Conservation (phyloP, 352 stramenopile genomes). For the Plasmopara halstedii region DNA sequence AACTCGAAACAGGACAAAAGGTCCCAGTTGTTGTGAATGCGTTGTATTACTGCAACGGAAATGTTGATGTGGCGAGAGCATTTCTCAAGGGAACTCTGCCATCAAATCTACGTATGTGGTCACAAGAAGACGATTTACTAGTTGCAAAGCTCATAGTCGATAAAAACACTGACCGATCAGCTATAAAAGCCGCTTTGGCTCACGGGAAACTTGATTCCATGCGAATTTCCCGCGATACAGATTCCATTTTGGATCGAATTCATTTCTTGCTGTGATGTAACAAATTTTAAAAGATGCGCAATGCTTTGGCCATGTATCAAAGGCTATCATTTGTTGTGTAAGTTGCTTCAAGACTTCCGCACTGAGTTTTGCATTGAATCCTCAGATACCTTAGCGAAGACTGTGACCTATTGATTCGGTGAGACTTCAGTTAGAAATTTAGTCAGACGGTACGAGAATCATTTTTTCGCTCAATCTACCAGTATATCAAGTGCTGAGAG, state of each 20-base stretch:
- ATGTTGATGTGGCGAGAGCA: slow-evolving; percentile 17
- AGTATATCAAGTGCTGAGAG: too few relatives aligned
- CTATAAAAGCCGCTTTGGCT: slow-evolving; percentile 21
- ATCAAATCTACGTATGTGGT: slow-evolving; percentile 28
- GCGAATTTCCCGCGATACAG: slow-evolving; percentile 22
- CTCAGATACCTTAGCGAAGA: too few relatives aligned
- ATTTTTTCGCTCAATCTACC: too few relatives aligned
- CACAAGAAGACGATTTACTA: slow-evolving; percentile 37
- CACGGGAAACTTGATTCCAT: slow-evolving; percentile 34
- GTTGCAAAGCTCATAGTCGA: slow-evolving; percentile 19
- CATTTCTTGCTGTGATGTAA: slow-evolving; percentile 4
- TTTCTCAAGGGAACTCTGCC: slow-evolving; percentile 30
- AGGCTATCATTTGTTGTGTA: too few relatives aligned
- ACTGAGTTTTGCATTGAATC: too few relatives aligned
- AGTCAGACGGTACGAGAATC: too few relatives aligned
- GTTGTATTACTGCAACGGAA: slow-evolving; percentile 35
- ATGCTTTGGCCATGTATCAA: too few relatives aligned
- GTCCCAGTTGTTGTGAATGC: slow-evolving; percentile 24
- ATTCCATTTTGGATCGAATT: slow-evolving; percentile 21
- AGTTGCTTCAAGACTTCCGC: too few relatives aligned
- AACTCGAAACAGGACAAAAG: slow-evolving; percentile 27
- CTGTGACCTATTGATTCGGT: too few relatives aligned
- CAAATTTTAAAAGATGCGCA: not conserved
- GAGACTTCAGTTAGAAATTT: too few relatives aligned
- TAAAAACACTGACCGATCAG: slow-evolving; percentile 14